Conservation (phyloP, 2,329 filamentous ascomycete species). For the Ophiocordyceps camponoti-floridani region DNA sequence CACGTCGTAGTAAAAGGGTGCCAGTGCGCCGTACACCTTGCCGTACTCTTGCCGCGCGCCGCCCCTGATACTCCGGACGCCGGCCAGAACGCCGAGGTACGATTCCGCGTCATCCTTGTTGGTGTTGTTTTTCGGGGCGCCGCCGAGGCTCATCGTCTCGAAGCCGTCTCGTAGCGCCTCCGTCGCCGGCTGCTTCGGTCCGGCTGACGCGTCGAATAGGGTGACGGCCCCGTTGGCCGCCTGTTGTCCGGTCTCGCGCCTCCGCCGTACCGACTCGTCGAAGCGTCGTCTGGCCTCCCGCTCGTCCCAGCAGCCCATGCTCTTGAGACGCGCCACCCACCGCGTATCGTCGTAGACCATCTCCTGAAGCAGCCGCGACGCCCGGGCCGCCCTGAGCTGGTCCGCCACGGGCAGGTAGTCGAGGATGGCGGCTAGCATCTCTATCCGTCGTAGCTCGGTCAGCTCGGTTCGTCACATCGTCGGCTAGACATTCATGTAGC, state of each 20-base stretch:
- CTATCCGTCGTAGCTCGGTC: constrained; percentile 20
- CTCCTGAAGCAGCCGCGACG: constrained; percentile 75
- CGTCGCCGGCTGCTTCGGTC: constrained; percentile 30
- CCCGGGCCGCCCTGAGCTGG: constrained; percentile 68
- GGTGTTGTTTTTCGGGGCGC: constrained; percentile 15
- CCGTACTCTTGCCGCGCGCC: constrained; percentile 80
- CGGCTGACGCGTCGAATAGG: constrained; percentile 55
- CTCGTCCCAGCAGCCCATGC: constrained; percentile 89
- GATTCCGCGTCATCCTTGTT: constrained; percentile 40
- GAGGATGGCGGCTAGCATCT: constrained; percentile 75
- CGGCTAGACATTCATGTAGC: not conserved
- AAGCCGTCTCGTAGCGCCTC: constrained; percentile 46
- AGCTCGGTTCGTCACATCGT: not conserved
- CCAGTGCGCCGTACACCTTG: constrained; percentile 73
- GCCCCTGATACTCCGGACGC: constrained; percentile 62
- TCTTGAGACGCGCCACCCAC: constrained; percentile 75
- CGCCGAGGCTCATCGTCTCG: constrained; percentile 49
- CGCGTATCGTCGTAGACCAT: constrained; percentile 98
- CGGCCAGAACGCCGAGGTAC: constrained; percentile 51
- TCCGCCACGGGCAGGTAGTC: constrained; percentile 78
- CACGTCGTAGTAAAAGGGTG: constrained; percentile 78
- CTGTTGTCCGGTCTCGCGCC: constrained; percentile 29
- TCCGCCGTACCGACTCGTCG: constrained; percentile 49
- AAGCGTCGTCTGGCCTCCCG: constrained; percentile 63
- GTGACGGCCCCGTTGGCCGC: constrained; percentile 23